phyloP scores from a whole-genome alignment of 768 basidiomycete genomes.

The Leccinellum rugosiceps region DNA sequence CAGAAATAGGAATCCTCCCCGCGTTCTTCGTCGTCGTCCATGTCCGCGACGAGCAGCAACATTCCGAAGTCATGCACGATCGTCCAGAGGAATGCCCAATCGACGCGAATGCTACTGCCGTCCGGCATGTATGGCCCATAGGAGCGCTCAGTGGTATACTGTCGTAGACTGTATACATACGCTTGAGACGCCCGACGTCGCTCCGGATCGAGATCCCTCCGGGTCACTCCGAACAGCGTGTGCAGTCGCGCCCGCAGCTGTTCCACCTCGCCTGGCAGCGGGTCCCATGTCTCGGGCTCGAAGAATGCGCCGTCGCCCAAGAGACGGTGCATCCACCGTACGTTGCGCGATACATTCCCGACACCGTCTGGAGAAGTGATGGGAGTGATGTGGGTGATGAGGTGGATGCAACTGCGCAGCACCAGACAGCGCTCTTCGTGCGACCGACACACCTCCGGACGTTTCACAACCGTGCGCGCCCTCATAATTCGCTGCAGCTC shows the following conservation, averaged over 20 bases:
- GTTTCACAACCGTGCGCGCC: conserved; percentile 45
- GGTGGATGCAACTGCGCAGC: conserved; percentile 49
- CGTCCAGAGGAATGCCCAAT: conserved; percentile 59
- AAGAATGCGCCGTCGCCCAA: conserved; percentile 46
- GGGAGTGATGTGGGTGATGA: conserved; percentile 44
- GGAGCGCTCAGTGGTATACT: conserved; percentile 46
- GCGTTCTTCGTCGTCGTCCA: conserved; percentile 29
- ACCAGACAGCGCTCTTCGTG: conserved; percentile 40
- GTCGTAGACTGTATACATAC: conserved; percentile 59
- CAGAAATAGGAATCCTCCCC: conserved; percentile 32
- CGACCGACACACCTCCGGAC: conserved; percentile 33
- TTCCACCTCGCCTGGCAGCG: conserved; percentile 33
- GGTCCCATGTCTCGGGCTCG: conserved; percentile 30
- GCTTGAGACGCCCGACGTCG: conserved; percentile 44
- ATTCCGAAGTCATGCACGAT: conserved; percentile 55
- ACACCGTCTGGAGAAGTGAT: conserved; percentile 24
- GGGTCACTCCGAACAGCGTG: conserved; percentile 54
- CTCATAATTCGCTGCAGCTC: conserved; percentile 56
- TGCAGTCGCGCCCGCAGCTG: conserved; percentile 54
- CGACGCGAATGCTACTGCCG: conserved; percentile 40
- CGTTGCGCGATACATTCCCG: conserved; percentile 43
- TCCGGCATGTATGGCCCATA: conserved; percentile 57
- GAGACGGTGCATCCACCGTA: conserved; percentile 47
- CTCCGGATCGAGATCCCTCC: conserved; percentile 34
- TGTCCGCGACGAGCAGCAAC: conserved; percentile 41